Conservation (phyloP, 2,329 filamentous ascomycete species). For the Ascochyta koolunga region DNA sequence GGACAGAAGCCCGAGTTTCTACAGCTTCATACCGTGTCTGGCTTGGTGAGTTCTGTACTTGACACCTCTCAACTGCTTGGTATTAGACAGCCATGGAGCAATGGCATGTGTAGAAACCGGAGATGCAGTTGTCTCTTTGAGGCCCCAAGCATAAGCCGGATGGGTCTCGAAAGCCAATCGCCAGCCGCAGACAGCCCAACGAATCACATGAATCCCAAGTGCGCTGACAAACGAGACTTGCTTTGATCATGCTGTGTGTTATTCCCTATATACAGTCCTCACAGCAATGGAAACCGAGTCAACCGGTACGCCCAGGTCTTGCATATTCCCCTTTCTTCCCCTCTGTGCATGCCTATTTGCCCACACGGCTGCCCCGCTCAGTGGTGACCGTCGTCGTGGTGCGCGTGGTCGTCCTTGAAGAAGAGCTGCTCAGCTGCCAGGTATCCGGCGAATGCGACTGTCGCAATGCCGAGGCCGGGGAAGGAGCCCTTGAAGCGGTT, state of each 20-base stretch:
- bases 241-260: slow-evolving; percentile 30
- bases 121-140: too few relatives aligned
- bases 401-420: slow-evolving; percentile 65
- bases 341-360: slow-evolving; percentile 4
- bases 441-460: slow-evolving; percentile 88
- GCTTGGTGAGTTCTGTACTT: too few relatives aligned
- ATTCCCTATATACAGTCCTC: slow-evolving; percentile 45
- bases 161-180: neutral
- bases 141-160: neutral
- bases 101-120: too few relatives aligned
- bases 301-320: slow-evolving; percentile 41
- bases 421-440: slow-evolving; percentile 90
- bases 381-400: slow-evolving; percentile 38
- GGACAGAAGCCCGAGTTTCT: too few relatives aligned
- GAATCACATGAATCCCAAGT: slow-evolving; percentile 6
- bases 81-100: too few relatives aligned
- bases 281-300: slow-evolving; percentile 32
- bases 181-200: neutral
- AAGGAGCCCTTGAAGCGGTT: slow-evolving; percentile 89
- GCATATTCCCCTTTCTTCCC: slow-evolving; percentile 16
- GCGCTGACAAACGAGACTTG: slow-evolving; percentile 17
- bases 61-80: too few relatives aligned
- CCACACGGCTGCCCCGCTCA: slow-evolving; percentile 11
- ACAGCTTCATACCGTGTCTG: too few relatives aligned
- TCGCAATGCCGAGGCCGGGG: slow-evolving; percentile 90